These are phyloP conservation scores for Gymnopilus junonius DNA, from an alignment of 768 basidiomycete species.

Conservation along the genomic window DNA sequence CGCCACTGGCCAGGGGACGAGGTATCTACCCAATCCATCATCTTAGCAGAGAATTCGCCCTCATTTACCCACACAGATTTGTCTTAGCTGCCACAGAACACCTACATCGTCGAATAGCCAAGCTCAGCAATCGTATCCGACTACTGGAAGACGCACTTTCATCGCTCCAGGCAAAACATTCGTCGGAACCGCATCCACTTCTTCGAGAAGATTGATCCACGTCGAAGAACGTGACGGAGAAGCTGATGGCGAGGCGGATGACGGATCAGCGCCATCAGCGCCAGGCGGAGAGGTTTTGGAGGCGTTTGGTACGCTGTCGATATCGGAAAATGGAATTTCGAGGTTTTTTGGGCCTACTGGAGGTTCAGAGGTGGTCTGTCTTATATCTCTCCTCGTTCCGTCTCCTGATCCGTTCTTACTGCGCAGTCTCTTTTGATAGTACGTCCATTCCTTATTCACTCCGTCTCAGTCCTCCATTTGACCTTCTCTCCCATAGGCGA, in stretches of 20 bases:
- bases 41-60: not conserved
- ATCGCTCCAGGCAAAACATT: conserved; percentile 51
- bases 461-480: conserved; percentile 27
- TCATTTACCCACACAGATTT: conserved; percentile 26
- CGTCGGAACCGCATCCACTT: conserved; percentile 61
- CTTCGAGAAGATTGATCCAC: conserved; percentile 56
- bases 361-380: conserved; percentile 61
- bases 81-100: conserved; percentile 71
- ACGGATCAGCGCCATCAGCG: conserved; percentile 3
- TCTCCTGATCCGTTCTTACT: not conserved
- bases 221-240: conserved; percentile 33
- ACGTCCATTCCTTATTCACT: conserved; percentile 10
- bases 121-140: conserved; percentile 57
- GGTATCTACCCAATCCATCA: conserved; percentile 39
- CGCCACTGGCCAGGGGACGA: conserved; percentile 80
- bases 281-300: conserved; percentile 49
- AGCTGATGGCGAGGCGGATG: conserved; percentile 29
- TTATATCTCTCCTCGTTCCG: conserved; percentile 3
- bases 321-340: conserved; percentile 63
- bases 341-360: conserved; percentile 71
- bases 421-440: conserved; percentile 31
- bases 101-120: conserved; percentile 58
- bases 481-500: conserved; percentile 27
- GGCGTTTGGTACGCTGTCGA: conserved; percentile 62
- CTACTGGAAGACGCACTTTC: conserved; percentile 66